phyloP scores from a whole-genome alignment of 768 basidiomycete genomes.

The Rhodosporidiobolus odoratus region DNA sequence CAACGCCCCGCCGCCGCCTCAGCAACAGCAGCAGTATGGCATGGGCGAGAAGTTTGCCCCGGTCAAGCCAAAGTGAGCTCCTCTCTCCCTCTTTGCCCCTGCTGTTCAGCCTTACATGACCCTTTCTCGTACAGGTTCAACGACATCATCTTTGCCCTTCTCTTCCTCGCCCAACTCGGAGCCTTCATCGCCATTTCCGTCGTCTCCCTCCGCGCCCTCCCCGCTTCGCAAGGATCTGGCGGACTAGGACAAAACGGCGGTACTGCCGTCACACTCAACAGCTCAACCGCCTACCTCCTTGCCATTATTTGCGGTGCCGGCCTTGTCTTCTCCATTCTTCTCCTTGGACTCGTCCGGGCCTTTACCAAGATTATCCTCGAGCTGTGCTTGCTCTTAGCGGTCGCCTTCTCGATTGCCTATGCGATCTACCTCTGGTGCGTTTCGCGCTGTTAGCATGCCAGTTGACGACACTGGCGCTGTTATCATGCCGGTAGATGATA shows the following conservation, averaged over 20 bases:
- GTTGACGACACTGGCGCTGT: too few relatives aligned
- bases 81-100: background rate
- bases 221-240: background rate
- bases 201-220: slow-evolving; percentile 35
- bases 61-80: slow-evolving; percentile 34
- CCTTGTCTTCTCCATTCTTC: slow-evolving; percentile 32
- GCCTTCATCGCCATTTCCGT: slow-evolving; percentile 41
- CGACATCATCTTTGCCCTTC: slow-evolving; percentile 37
- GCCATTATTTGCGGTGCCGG: slow-evolving; percentile 39
- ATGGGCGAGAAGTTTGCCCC: slow-evolving; percentile 31
- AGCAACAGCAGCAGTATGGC: background rate
- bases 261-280: slow-evolving; percentile 23
- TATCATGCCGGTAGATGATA: too few relatives aligned
- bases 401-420: slow-evolving; percentile 21
- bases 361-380: slow-evolving; percentile 43
- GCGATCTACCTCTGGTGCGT: slow-evolving; percentile 40
- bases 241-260: slow-evolving; percentile 16
- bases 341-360: slow-evolving; percentile 35
- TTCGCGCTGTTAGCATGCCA: too few relatives aligned
- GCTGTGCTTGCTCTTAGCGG: slow-evolving; percentile 19
- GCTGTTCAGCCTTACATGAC: background rate
- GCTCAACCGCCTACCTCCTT: slow-evolving; percentile 25
- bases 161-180: slow-evolving; percentile 42
- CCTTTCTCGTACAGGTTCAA: slow-evolving; percentile 33
- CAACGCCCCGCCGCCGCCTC: slow-evolving; percentile 3